phyloP scores from a whole-genome alignment of 176 grass and related monocot genomes.

The Elymus sibiricus region DNA sequence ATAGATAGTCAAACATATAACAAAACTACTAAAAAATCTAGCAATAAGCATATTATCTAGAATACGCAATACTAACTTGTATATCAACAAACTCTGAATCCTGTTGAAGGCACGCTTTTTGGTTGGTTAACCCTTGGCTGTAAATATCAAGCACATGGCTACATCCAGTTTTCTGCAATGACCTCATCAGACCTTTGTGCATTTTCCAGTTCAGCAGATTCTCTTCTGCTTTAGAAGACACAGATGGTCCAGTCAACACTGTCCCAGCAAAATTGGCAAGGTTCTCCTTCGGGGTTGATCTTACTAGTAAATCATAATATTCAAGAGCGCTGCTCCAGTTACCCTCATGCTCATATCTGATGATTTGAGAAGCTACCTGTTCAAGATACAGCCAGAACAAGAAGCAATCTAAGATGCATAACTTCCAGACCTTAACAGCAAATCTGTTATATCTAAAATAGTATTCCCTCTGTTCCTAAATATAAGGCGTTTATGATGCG shows the following conservation, averaged over 20 bases:
- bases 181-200: conserved; percentile 90
- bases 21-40: conserved; percentile 3
- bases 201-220: conserved; percentile 62
- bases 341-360: conserved; percentile 91
- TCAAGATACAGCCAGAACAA: conserved; percentile 30
- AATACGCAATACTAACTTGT: conserved; percentile 51
- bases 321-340: conserved; percentile 88
- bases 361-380: conserved; percentile 81
- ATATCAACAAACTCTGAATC: conserved; percentile 89
- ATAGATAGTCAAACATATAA: conserved; percentile 10
- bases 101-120: conserved; percentile 57
- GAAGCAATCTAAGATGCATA: conserved; percentile 17
- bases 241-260: conserved; percentile 26
- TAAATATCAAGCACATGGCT: conserved; percentile 91
- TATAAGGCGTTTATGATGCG: neutral
- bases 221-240: conserved; percentile 45
- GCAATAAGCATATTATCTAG: conserved; percentile 1
- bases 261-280: conserved; percentile 29
- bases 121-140: conserved; percentile 74
- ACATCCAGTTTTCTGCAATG: conserved; percentile 98
- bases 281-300: conserved; percentile 50
- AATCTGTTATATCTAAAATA: neutral
- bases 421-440: neutral
- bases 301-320: conserved; percentile 92
- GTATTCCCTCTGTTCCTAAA: neutral